Conservation (phyloP, 2,329 filamentous ascomycete species). For the Cryphonectria parasitica region DNA sequence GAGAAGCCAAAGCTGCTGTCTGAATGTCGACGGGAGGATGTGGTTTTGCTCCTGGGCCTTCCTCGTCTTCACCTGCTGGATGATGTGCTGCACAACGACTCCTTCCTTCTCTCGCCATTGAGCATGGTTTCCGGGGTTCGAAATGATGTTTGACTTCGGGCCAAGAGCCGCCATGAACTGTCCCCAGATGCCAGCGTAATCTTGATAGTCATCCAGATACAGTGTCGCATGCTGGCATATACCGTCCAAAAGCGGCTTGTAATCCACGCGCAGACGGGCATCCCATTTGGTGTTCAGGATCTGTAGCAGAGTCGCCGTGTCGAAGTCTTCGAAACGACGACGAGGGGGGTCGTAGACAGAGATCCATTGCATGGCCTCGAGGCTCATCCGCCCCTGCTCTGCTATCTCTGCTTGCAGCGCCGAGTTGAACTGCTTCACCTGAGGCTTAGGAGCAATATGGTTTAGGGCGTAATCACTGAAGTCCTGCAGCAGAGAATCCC, state of each 20-base stretch:
- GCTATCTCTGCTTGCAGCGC: neutral
- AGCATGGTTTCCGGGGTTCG: neutral
- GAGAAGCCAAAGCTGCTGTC: slow-evolving; percentile 17
- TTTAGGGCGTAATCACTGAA: slow-evolving; percentile 11
- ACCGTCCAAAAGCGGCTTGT: neutral
- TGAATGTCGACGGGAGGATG: slow-evolving; percentile 10
- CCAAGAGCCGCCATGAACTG: neutral
- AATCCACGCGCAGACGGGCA: neutral
- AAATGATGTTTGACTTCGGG: neutral
- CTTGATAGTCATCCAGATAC: slow-evolving; percentile 17
- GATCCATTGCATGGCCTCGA: slow-evolving; percentile 19
- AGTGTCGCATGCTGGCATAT: slow-evolving; percentile 12
- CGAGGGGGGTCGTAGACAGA: neutral
- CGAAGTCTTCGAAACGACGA: neutral
- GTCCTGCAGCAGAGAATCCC: slow-evolving; percentile 1
- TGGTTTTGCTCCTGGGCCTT: neutral
- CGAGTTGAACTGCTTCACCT: slow-evolving; percentile 10
- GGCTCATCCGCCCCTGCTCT: neutral
- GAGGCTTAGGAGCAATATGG: slow-evolving; percentile 11
- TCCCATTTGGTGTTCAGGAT: neutral
- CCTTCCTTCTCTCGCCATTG: slow-evolving; percentile 6
- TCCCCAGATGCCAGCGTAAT: neutral
- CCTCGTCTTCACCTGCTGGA: slow-evolving; percentile 2
- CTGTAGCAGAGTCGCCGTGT: neutral
- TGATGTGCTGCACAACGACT: neutral